phyloP scores from a whole-genome alignment of 2,329 filamentous ascomycete species.

The Lasiodiplodia citricola region DNA sequence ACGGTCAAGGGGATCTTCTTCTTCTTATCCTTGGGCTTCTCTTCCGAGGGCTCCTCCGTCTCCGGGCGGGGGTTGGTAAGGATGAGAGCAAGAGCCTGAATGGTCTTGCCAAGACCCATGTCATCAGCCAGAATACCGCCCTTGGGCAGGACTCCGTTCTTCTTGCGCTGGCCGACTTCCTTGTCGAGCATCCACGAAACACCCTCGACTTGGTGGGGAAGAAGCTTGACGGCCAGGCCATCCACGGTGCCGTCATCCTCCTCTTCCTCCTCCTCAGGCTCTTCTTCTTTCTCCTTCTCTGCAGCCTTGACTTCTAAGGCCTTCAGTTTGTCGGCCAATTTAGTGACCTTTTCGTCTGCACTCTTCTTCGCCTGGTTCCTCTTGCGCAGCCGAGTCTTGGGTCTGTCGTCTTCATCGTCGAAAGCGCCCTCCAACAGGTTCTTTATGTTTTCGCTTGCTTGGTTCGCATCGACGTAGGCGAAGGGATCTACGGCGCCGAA shows the following conservation, averaged over 20 bases:
- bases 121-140: constrained; percentile 96
- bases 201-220: constrained; percentile 94
- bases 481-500: constrained; percentile 62
- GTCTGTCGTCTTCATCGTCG: constrained; percentile 67
- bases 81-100: constrained; percentile 90
- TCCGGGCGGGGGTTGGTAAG: constrained; percentile 75
- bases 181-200: constrained; percentile 95
- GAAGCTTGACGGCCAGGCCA: constrained; percentile 83
- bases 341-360: constrained; percentile 38
- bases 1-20: constrained; percentile 72
- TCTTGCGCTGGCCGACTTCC: constrained; percentile 84
- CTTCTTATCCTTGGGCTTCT: constrained; percentile 49
- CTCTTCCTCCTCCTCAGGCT: constrained; percentile 49
- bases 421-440: constrained; percentile 81
- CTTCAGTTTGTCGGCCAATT: constrained; percentile 51
- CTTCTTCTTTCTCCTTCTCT: constrained; percentile 56
- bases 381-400: constrained; percentile 50
- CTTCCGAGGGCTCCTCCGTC: constrained; percentile 58
- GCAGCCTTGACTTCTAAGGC: constrained; percentile 50
- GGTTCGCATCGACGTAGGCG: constrained; percentile 71
- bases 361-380: constrained; percentile 42
- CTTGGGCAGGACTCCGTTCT: constrained; percentile 77
- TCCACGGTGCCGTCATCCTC: constrained; percentile 70
- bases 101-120: constrained; percentile 95
- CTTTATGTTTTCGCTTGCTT: constrained; percentile 78